Base-by-base conservation (phyloP, 2,329 filamentous ascomycete species). In the Nothophoma quercina region DNA sequence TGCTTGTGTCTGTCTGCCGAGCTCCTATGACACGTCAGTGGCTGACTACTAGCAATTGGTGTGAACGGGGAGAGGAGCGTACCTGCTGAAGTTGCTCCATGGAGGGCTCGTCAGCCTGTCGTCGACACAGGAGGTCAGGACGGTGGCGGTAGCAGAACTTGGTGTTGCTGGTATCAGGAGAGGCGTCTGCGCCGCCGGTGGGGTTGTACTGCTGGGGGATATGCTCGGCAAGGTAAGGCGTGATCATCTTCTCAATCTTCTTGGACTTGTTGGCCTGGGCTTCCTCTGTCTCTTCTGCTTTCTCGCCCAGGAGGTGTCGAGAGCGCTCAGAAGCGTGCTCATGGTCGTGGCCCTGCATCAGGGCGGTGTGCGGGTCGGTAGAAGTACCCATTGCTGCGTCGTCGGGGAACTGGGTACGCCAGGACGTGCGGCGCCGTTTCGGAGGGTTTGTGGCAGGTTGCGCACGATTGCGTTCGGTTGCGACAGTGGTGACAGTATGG, bases 121-220 rank as follows among this genome's bases (percentile, higher is more conserved):
- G 86, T 56, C 93, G 84, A 77, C 95, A 99, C 77, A 97, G 96
- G 46, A 93, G 86, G 74, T 98, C 95, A 2, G 95, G 95, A 46
- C 90, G 84, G 75, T 99, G 95, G 49, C 95, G 88, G 75, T 99
- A 99, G 78, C 95, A 99, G 78, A 89, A 98, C 73, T 90, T 95
- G 64, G 91, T 96, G 72, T 93, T 96, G 28, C 82, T 83, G 57
- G 86, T 71, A 48, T 67, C 41, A 62, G 51, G 65, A 28, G 56
- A 55, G 22, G 54, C 53, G 53, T 60, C 52, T 25, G 55, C 35
- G 50, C 63, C 74, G 55, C 89, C 88, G 49, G 91, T 79, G 13
- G 91, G 91, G 26, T 92, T 91, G 76, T 98, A 97, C 67, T 95
- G 84, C 57, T 86, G 85, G 2, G 93, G 93, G 41, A 97, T 96